A percentile compares a stretch with the other conserved stretches of the same genome.
These are phyloP conservation scores for Pyrenochaeta sp. DNA, from an alignment of 2,329 filamentous ascomycete species.

Conservation along the genomic window DNA sequence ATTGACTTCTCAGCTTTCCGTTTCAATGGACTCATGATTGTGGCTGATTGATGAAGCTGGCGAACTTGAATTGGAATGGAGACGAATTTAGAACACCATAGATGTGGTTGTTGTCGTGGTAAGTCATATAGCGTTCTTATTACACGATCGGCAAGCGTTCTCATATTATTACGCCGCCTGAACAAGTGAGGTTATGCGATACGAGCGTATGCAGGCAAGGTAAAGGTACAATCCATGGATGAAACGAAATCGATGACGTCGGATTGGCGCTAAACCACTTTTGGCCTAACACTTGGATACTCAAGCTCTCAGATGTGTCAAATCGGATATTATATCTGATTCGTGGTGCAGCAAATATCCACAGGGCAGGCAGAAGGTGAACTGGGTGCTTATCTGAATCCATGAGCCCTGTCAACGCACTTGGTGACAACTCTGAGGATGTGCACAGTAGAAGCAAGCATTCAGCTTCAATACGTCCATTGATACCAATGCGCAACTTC, in stretches of 20 bases:
- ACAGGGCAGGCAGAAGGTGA: no score
- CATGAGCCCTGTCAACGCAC: no score
- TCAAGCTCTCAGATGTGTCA: no score
- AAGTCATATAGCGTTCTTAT: neutral
- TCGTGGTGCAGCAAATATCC: no score
- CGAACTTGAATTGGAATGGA: neutral
- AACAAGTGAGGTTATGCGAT: neutral
- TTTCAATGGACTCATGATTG: conserved; percentile 38
- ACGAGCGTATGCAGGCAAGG: neutral
- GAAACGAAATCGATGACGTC: neutral
- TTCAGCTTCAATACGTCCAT: no score
- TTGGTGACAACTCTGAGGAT: no score
- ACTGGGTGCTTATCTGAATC: neutral
- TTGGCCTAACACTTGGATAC: neutral
- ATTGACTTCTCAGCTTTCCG: conserved; percentile 36
- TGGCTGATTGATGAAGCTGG: conserved; percentile 16
- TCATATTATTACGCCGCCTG: neutral
- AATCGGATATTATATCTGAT: no score
- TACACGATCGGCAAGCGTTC: neutral
- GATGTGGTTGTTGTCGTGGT: neutral
- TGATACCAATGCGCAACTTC: neutral
- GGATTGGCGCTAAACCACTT: neutral
- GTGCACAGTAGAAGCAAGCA: no score
- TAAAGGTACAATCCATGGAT: neutral
- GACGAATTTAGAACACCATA: neutral